Evolutionary conservation across 768 basidiomycete species (phyloP), one percentile per base, ranked within the genome.

Genomic region (Leccinum obscurum): DNA sequence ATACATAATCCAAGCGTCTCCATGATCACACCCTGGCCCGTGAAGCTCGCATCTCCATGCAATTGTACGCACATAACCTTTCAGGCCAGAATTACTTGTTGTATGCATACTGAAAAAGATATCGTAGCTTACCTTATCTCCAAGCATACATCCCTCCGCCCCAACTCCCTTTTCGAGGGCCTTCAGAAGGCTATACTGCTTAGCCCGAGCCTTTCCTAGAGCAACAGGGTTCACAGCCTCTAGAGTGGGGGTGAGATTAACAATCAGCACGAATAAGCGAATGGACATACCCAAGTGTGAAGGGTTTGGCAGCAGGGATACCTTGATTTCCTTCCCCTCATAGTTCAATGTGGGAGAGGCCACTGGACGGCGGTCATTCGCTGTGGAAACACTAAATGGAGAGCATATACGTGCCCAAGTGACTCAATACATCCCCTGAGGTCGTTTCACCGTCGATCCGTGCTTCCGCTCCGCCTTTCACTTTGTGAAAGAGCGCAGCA

Each of bases 21-120:
- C 87, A 93, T 95, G 17, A 95, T 84, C 5, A 96, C 81, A 2
- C 95, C 94, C 71, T 96, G 95, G 0, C 94, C 95, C 0, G 89
- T 83, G 69, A 96, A 95, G 59, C 90, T 92, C 1, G 92, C 93
- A 71, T 97, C 95, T 3, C 95, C 95, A 63, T 96, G 95, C 52
- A 97, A 73, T 67, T 95, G 92, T 0, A 96, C 88, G 62, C 89
- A 93, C 85, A 96, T 88, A 3, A 88, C 95, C 66, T 81, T 83
- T 70, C 86, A 56, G 7, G 11, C 14, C 13, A 56, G 17, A 4
- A 74, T 62, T 67, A 63, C 54, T 53, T 17, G n/a, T 55, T 44
- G 54, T 24, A 49, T 3, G 30, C 13, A 6, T 17, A 24, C 22
- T n/a, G 14, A 37, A 11, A 56, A 10, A 24, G 6, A 15, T 0